Base-by-base conservation (phyloP, 805 yeast genomes). In the Candida coleopterorum region DNA sequence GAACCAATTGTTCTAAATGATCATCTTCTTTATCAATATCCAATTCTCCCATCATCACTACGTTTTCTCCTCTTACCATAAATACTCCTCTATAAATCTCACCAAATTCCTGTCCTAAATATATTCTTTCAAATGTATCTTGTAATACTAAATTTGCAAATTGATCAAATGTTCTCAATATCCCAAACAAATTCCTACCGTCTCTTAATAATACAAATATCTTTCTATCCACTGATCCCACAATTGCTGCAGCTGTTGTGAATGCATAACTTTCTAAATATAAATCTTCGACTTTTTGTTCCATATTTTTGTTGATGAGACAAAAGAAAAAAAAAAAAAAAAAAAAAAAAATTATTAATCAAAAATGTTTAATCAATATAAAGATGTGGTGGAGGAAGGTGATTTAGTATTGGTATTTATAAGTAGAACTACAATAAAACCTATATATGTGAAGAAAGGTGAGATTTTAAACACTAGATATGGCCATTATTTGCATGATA, bases 61-160 rank as follows among this genome's bases (percentile, higher is more conserved):
- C 93, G 51, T 90, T 90, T 59, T 93, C 98, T 43, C 98, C 98
- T 62, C 98, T 82, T 27, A 93, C 81, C 64, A 93, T 75, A 55
- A 80, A 81, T 34, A 86, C 85, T 8, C 96, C 96, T 36, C 83
- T 74, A 34, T 70, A 70, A n/a, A 65, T 68, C 56, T 90, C 96
- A 7, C 85, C 95, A 54, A 79, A 90, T 14, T 45, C 52, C 18
- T 52, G 52, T 16, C 56, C 59, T 45, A 82, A 67, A 55, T 85
- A 85, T 49, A 88, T 77, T 58, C 96, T 76, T 58, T 93, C 97
- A 32, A 79, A 68, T 12, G 96, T 79, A 56, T 89, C 95, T 61
- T 93, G 97, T 44, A 93, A 68, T 26, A 93, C 95, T 52, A 93
- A 70, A 62, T 90, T 90, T 42, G 95, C 89, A 58, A 81, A 93